Evolutionary conservation across 257 asterid genomes (phyloP).

Genomic region (Fraxinus excelsior): DNA sequence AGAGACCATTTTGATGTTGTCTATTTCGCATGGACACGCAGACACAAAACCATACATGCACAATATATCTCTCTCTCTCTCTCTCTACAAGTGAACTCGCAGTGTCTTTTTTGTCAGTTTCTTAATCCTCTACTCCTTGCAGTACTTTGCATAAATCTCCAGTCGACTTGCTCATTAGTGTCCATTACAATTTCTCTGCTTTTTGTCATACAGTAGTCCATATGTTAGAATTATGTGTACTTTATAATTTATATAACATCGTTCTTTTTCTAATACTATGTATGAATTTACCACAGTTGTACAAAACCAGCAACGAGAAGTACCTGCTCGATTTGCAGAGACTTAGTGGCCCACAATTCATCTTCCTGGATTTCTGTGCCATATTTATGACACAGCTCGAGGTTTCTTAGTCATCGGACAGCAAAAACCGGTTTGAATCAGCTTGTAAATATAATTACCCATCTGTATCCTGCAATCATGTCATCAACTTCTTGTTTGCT

Average conservation of each 20-base stretch:
- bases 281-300: constrained; percentile 59
- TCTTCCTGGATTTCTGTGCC: constrained; percentile 93
- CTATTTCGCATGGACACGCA: background rate
- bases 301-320: constrained; percentile 73
- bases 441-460: background rate
- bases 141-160: background rate
- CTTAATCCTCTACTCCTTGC: background rate
- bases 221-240: too few species aligned
- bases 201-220: too few species aligned
- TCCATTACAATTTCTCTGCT: too few species aligned
- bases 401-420: constrained; percentile 28
- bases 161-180: background rate
- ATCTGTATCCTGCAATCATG: background rate
- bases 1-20: too few species aligned
- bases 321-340: constrained; percentile 89
- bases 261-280: background rate
- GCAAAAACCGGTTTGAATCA: background rate
- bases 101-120: background rate
- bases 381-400: constrained; percentile 68
- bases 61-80: background rate
- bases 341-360: constrained; percentile 78
- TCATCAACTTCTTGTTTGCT: background rate
- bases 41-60: too few species aligned
- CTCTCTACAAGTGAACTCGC: too few species aligned
- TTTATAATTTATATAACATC: background rate